These are phyloP conservation scores for Ophiostoma perfectum DNA, from an alignment of 2,329 filamentous ascomycete genomes.

Conservation along the genomic window DNA sequence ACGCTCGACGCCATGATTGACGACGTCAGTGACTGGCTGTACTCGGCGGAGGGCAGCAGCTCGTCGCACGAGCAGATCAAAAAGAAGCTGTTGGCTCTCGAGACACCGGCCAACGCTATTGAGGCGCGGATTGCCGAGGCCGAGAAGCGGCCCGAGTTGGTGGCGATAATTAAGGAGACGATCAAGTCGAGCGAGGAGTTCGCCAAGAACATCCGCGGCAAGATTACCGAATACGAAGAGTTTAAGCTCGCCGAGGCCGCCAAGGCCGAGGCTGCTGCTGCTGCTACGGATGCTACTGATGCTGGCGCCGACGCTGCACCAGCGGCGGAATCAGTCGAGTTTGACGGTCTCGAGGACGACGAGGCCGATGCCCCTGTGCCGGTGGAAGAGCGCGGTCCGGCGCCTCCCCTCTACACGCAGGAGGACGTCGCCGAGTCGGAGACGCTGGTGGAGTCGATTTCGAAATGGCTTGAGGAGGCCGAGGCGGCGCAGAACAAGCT, in stretches of 20 bases:
- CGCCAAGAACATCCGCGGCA: slow-evolving; percentile 61
- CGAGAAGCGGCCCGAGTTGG: slow-evolving; percentile 61
- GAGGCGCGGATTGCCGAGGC: slow-evolving; percentile 69
- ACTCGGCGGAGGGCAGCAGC: slow-evolving; percentile 67
- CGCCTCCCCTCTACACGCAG: slow-evolving; percentile 27
- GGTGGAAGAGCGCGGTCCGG: slow-evolving; percentile 34
- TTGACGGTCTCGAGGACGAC: slow-evolving; percentile 77
- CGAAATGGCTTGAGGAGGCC: slow-evolving; percentile 70
- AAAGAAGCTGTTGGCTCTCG: slow-evolving; percentile 68
- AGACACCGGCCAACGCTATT: slow-evolving; percentile 71
- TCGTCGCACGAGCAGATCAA: slow-evolving; percentile 71
- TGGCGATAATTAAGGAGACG: slow-evolving; percentile 63
- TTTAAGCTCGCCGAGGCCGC: slow-evolving; percentile 50
- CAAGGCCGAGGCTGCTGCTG: slow-evolving; percentile 29
- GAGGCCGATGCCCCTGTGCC: slow-evolving; percentile 29
- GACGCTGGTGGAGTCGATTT: slow-evolving; percentile 55
- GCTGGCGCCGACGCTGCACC: slow-evolving; percentile 32
- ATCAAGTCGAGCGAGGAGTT: slow-evolving; percentile 68
- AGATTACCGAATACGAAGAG: slow-evolving; percentile 63
- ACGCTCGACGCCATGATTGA: slow-evolving; percentile 63
- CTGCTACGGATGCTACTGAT: too few species aligned
- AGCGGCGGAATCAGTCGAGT: slow-evolving; percentile 37
- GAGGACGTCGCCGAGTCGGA: slow-evolving; percentile 51
- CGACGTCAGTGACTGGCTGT: slow-evolving; percentile 81
- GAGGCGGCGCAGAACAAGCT: slow-evolving; percentile 66